Conservation (phyloP, 202 grass and related monocot genomes). For the Alloteropsis angusta region DNA sequence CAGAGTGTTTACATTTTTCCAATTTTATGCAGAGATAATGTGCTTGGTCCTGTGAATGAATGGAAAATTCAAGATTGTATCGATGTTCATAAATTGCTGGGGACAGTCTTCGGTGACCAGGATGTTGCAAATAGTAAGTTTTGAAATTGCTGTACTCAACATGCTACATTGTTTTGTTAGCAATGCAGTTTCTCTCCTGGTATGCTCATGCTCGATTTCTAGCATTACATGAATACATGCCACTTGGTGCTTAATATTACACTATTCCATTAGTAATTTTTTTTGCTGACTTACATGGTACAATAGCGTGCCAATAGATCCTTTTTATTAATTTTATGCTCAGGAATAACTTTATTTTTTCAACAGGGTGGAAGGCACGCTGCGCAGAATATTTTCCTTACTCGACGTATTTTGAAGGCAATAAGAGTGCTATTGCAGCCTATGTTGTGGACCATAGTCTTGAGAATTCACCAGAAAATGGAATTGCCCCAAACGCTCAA, state of each 20-base stretch:
- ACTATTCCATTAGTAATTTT: background rate
- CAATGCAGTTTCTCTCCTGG: background rate
- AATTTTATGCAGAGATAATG: slow-evolving; percentile 42
- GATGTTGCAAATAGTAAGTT: slow-evolving; percentile 72
- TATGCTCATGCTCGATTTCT: background rate
- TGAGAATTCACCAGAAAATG: slow-evolving; percentile 73
- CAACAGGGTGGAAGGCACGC: slow-evolving; percentile 77
- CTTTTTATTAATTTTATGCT: background rate
- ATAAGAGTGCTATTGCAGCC: slow-evolving; percentile 37
- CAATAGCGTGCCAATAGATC: background rate
- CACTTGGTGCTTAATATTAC: background rate
- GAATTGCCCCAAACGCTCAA: slow-evolving; percentile 28
- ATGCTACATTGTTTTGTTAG: background rate
- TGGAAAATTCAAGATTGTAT: slow-evolving; percentile 79
- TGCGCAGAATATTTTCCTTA: slow-evolving; percentile 85
- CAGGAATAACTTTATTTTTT: slow-evolving; percentile 20
- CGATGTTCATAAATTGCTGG: slow-evolving; percentile 81
- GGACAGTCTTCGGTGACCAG: slow-evolving; percentile 50
- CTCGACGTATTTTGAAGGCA: slow-evolving; percentile 77
- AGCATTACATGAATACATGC: background rate
- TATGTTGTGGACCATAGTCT: slow-evolving; percentile 23
- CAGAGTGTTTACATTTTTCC: slow-evolving; percentile 9
- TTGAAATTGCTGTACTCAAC: background rate
- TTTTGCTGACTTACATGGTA: no score
- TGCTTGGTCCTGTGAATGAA: slow-evolving; percentile 49